These are phyloP conservation scores for Linum trigynum DNA, from an alignment of 345 rosid species.

Conservation along the genomic window DNA sequence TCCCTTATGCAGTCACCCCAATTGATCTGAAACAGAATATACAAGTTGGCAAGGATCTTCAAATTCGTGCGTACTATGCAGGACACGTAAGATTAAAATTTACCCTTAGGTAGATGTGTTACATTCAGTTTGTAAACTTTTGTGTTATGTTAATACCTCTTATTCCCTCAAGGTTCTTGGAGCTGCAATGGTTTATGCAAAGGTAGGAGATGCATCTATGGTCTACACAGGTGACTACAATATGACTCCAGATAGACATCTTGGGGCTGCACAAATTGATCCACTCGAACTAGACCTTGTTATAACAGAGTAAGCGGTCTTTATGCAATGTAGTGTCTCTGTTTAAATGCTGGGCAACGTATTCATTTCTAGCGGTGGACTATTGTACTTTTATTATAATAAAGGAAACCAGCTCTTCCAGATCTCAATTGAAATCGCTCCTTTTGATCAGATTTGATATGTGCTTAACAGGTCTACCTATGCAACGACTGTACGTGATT, in stretches of 20 bases:
- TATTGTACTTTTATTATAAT: too few species aligned
- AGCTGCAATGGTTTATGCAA: constrained; percentile 97
- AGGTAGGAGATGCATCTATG: constrained; percentile 77
- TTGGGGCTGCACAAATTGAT: constrained; percentile 96
- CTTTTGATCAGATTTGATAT: not conserved
- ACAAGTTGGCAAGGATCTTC: constrained; percentile 82
- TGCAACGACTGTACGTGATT: constrained; percentile 86
- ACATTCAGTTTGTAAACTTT: not conserved
- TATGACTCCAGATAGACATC: constrained; percentile 98
- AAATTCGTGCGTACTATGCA: constrained; percentile 88
- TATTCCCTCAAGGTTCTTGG: constrained; percentile 61
- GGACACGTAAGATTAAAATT: constrained; percentile 61
- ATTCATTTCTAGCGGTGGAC: too few species aligned
- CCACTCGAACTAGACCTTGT: constrained; percentile 74
- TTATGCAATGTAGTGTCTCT: too few species aligned
- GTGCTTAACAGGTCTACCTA: constrained; percentile 61
- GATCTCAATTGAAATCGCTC: not conserved
- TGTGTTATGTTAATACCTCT: constrained; percentile 2
- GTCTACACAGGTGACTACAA: constrained; percentile 97
- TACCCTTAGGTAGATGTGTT: not conserved
- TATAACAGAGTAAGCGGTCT: constrained; percentile 66
- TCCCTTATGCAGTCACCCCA: constrained; percentile 49
- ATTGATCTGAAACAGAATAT: constrained; percentile 89
- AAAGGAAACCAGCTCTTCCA: not conserved
- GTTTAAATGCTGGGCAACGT: too few species aligned